These are phyloP conservation scores for Luffa acutangula DNA, from an alignment of 306 rosid genomes.

Conservation along the genomic window DNA sequence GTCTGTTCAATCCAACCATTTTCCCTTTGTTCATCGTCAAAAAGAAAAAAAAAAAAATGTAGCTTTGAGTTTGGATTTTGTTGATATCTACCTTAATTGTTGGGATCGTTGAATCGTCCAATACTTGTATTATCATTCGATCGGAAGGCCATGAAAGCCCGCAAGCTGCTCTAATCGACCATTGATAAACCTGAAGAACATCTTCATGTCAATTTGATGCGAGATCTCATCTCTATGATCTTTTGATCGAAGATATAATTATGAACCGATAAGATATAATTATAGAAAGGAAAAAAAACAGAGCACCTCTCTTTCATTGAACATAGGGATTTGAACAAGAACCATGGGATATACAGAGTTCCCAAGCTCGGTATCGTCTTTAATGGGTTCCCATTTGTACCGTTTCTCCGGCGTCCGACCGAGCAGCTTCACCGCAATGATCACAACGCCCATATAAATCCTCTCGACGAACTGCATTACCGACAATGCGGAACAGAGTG, in stretches of 20 bases:
- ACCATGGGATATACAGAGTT: constrained; percentile 64
- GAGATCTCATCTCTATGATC: too few species aligned
- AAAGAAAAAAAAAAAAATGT: neutral
- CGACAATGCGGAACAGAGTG: constrained; percentile 54
- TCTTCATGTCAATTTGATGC: neutral
- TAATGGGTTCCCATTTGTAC: constrained; percentile 69
- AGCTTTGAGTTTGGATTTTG: neutral
- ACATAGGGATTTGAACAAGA: constrained; percentile 85
- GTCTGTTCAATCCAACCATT: constrained; percentile 27
- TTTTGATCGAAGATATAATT: too few species aligned
- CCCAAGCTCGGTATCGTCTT: constrained; percentile 68
- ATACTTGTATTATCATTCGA: constrained; percentile 68
- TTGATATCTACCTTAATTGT: constrained; percentile 44
- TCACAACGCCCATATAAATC: constrained; percentile 58
- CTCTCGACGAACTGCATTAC: constrained; percentile 63
- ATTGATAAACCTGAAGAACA: constrained; percentile 65
- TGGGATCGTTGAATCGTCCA: constrained; percentile 82
- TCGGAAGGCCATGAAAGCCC: constrained; percentile 90
- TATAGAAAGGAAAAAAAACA: neutral
- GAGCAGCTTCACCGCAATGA: constrained; percentile 38
- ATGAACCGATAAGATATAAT: too few species aligned
- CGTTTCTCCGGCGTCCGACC: constrained; percentile 61
- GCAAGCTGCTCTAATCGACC: constrained; percentile 80
- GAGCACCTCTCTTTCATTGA: constrained; percentile 79
- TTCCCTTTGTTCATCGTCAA: neutral